Conservation (phyloP, 148 eudicot genomes). For the Rhododendron henanense region DNA sequence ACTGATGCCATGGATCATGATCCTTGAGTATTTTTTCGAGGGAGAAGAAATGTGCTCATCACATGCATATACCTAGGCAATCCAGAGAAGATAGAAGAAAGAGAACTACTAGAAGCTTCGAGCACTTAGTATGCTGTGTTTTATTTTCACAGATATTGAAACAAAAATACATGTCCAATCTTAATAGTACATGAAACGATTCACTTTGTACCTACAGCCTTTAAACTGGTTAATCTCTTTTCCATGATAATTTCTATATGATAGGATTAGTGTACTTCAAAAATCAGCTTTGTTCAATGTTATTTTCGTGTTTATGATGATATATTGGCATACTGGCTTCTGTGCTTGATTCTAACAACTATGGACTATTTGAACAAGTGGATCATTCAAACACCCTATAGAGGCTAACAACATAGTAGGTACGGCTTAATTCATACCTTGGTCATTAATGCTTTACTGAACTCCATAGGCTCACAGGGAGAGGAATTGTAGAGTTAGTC, state of each 20-base stretch:
- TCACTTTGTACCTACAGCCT: not conserved
- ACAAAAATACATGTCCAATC: not conserved
- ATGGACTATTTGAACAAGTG: not conserved
- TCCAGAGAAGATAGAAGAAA: too few relatives aligned
- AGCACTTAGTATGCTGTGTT: not conserved
- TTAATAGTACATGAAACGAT: not conserved
- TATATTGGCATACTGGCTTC: not conserved
- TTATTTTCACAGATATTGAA: not conserved
- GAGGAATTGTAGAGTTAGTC: constrained; percentile 65
- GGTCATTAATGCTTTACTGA: constrained; percentile 7
- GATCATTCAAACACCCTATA: not conserved
- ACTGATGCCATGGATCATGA: too few relatives aligned
- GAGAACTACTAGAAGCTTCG: too few relatives aligned
- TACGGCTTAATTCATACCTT: not conserved
- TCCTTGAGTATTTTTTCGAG: too few relatives aligned
- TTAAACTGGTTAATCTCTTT: not conserved
- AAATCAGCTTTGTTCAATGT: not conserved
- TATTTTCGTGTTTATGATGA: not conserved
- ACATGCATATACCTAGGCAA: not conserved
- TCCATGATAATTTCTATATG: not conserved
- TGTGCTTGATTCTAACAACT: not conserved
- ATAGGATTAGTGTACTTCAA: not conserved
- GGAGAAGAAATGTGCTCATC: not conserved
- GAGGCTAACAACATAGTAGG: not conserved
- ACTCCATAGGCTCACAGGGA: constrained; percentile 57